Evolutionary conservation across 805 yeast genomes (phyloP), one percentile per base, ranked within the genome.

Genomic region (Metahyphopichia silvanorum): DNA sequence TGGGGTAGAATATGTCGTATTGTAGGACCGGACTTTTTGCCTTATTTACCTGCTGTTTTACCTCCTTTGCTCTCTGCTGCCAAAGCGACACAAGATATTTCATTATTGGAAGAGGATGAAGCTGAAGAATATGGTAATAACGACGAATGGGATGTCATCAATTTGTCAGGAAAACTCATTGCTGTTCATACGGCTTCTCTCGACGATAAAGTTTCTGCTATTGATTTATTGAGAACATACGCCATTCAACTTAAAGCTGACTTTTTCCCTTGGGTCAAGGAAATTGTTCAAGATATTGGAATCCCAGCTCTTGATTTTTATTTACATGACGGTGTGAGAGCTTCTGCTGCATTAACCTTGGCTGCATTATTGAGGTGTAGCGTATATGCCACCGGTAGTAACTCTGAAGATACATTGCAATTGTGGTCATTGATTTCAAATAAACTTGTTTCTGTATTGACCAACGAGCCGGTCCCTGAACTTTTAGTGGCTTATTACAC

Each of bases 141-240:
- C 47, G 94, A 88, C 33, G 96, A 88, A 40, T 93, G 96, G 93
- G 98, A 93, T 51, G 93, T 93, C 28, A 80, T 93, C 34, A 87
- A 87, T 46, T 67, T 89, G 27, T 79, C 86, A 19, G 98, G 98
- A 33, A 89, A 87, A 57, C 89, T 86, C 51, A 78, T 93, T 49
- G 98, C 97, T 15, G 87, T 93, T 32, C 95, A 91, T 54, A 89
- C 97, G 3, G 87, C 96, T 9, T 69, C 86, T n/a, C 70, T 93
- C 38, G 98, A 93, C 53, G 98, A 91, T 42, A 93, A 93, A 61
- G 89, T 86, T 3, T 74, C 82, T 26, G 97, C 98, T 5, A 86
- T 93, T 69, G 97, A 91, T 52, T 66, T 91, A 32, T 66, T 93
- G 33, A 77, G 86, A 43, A 76, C 82, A 5, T 93, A 93, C 53